Percentiles rank a stretch among this genome's conserved stretches.
Evolutionary conservation across 768 basidiomycete genomes (phyloP).

Genomic region (Clavulina sp.): DNA sequence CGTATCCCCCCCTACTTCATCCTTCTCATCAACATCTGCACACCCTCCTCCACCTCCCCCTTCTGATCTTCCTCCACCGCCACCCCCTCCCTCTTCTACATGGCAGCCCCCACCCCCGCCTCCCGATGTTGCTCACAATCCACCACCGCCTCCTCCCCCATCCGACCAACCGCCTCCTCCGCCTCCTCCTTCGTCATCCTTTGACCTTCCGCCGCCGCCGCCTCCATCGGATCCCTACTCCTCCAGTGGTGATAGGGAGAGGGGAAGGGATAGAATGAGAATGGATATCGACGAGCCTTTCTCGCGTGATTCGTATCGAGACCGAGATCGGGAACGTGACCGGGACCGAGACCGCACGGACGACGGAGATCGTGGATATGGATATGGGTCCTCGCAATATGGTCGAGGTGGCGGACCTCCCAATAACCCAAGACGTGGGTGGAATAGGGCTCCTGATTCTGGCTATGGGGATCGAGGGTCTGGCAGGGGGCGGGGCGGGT

Average conservation of each 20-base stretch:
- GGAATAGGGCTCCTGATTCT: too few relatives aligned
- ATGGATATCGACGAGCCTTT: too few relatives aligned
- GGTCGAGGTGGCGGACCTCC: too few relatives aligned
- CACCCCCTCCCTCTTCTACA: conserved; percentile 3
- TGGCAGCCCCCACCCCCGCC: conserved; percentile 10
- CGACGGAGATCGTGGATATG: neutral
- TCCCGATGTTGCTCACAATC: neutral
- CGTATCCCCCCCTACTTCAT: conserved; percentile 12
- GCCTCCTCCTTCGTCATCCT: conserved; percentile 1
- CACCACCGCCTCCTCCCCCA: conserved; percentile 4
- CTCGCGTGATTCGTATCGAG: neutral
- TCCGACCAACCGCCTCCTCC: conserved; percentile 12
- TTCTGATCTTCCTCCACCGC: too few relatives aligned
- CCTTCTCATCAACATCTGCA: too few relatives aligned
- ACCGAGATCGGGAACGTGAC: neutral
- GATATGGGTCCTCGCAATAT: too few relatives aligned
- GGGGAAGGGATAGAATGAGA: too few relatives aligned
- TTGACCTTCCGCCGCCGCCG: conserved; percentile 1
- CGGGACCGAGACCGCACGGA: neutral
- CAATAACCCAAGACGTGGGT: too few relatives aligned
- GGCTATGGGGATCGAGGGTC: too few relatives aligned
- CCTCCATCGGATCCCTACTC: neutral
- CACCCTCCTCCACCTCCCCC: too few relatives aligned
- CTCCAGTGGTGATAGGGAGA: too few relatives aligned
- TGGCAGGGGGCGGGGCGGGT: too few relatives aligned